Base-by-base conservation (phyloP, 768 basidiomycete genomes). In the Ramaria sp. region DNA sequence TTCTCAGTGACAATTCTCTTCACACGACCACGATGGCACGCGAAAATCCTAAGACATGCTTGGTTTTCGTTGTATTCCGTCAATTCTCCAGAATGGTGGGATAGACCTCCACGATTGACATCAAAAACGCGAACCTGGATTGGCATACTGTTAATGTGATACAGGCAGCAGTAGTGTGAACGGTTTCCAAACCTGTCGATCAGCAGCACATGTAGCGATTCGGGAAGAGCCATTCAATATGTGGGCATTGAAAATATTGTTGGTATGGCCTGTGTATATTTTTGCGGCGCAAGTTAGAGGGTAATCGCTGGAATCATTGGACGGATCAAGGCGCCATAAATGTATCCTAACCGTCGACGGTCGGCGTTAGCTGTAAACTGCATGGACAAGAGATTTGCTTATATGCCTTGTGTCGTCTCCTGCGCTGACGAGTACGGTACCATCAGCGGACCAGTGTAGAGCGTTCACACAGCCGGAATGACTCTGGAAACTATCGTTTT, bases 381-480 rank as follows among this genome's bases (percentile, higher is more conserved):
- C 28, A 39, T 32, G 47, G 15, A 57, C 32, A 36, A 39, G 55
- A 38, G 49, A 30, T n/a, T 13, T 39, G 16, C 18, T 41, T 18
- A 67, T 74, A 44, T 53, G 78, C 78, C 83, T 84, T 41, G 74
- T 79, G 62, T 89, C 86, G 62, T 89, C 88, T 20, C 86, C 84
- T 20, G 79, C 82, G 59, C 76, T 83, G 18, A 90, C 64, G 38
- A 89, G 70, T 15, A 85, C 58, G 54, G 81, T 74, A 1, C 85
- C 87, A 52, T 78, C 73, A 47, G 70, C 70, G 1, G 83, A 78
- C 87, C 87, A 89, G 57, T 78, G 82, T 34, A 88, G 60, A 30
- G 87, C 83, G 62, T 89, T 90, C 28, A 87, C 84, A 59, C 86
- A 88, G 83, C 88, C 89, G 38, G 76, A 78, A 66, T 93, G 90